Evolutionary conservation across 2,329 filamentous ascomycete species (phyloP).

Genomic region (Venturia nashicola): DNA sequence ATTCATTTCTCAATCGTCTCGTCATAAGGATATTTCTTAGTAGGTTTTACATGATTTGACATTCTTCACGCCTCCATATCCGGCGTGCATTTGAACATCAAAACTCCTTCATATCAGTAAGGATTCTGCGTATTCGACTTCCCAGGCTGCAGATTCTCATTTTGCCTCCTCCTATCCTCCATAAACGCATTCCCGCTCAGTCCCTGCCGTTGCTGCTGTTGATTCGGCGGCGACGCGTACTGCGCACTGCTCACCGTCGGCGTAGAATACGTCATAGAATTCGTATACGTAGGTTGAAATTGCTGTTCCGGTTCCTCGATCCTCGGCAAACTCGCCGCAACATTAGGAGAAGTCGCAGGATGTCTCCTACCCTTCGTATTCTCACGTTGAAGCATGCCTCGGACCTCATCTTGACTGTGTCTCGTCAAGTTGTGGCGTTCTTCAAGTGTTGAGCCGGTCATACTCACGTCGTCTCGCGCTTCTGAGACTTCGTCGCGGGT

Average conservation of each 20-base stretch:
- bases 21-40: too few species aligned
- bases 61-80: neutral
- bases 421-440: conserved; percentile 24
- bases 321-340: neutral
- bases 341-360: neutral
- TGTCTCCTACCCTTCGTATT: conserved; percentile 25
- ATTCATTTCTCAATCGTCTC: neutral
- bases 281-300: neutral
- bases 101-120: neutral
- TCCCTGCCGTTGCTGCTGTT: neutral
- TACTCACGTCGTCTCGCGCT: conserved; percentile 24
- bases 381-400: conserved; percentile 30
- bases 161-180: neutral
- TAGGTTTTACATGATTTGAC: neutral
- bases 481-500: conserved; percentile 34
- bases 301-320: conserved; percentile 3
- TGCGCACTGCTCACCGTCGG: neutral
- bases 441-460: neutral
- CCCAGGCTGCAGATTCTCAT: neutral
- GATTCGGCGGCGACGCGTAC: neutral
- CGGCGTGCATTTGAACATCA: neutral
- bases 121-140: neutral
- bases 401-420: conserved; percentile 34
- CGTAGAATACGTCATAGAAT: neutral
- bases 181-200: neutral